Base-by-base conservation (phyloP, 129 eudicot species). In the Chrysanthemum lavandulifolium region DNA sequence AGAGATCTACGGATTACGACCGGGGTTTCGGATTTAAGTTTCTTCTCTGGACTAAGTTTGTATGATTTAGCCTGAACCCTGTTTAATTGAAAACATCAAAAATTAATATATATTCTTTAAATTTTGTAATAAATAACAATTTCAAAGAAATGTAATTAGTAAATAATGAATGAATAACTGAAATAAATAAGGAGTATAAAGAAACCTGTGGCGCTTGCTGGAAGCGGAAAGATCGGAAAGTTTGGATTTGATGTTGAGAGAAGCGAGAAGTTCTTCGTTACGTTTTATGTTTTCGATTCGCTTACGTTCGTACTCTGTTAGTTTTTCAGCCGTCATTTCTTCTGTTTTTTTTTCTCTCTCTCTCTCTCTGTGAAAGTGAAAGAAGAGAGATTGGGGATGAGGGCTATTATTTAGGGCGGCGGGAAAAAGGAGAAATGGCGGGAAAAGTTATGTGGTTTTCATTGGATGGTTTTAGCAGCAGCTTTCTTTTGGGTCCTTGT, bases 221-320 rank as follows among this genome's bases (percentile, higher is more conserved):
- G 67, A 36, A 23, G 88, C 36, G 16, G 88, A 75, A 62, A 93
- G 88, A 63, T 80, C 82, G 71, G 84, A 57, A 61, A 84, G 74
- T 21, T 36, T 81, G 68, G 95, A 85, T 9, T 78, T 92, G 77
- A 92, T 62, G 61, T 85, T 83, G 79, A 92, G 96, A 31, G 98
- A 84, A 16, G 96, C 92, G 47, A 92, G 66, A 74, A 82, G 66
- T 76, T 92, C 82, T 0, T 72, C 86, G 67, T 93, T 87, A 45
- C 96, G 84, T 68, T 89, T 87, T 6, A 89, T 89, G 82, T 93
- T 93, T 19, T 89, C 92, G 16, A 93, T 79, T 6, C 98, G 80
- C 36, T 73, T 78, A 8, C 90, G 86, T 76, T 93, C 96, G 71
- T 93, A 93, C 10, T 89, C 95, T 4, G 96, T 87, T 23, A 89